phyloP scores from a whole-genome alignment of 352 stramenopile genomes.

The Phytophthora pluvialis region DNA sequence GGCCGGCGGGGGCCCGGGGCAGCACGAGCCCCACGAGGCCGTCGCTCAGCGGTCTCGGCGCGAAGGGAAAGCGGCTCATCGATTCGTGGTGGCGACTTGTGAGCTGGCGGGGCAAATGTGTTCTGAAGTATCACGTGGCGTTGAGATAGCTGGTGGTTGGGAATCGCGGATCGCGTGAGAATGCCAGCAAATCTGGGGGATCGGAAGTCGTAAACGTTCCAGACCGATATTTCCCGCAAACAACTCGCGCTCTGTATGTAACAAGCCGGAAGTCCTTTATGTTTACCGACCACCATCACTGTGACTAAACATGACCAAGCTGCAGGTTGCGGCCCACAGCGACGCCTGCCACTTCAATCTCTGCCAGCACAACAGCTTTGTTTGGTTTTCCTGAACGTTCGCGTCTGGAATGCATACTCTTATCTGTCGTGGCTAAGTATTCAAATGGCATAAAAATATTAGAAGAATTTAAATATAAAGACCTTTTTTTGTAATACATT shows the following conservation, averaged over 20 bases:
- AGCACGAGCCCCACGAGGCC: neutral
- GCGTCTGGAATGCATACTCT: no score
- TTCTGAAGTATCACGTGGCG: constrained; percentile 27
- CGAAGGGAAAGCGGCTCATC: constrained; percentile 13
- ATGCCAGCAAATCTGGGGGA: constrained; percentile 14
- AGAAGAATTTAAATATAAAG: no score
- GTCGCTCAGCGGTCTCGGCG: constrained; percentile 7
- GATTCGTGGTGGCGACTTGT: constrained; percentile 9
- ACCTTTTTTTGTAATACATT: no score
- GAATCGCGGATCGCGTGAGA: constrained; percentile 17
- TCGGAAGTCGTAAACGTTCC: constrained; percentile 18
- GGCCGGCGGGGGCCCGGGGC: neutral
- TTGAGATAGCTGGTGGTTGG: constrained; percentile 15
- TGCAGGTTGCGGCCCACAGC: no score
- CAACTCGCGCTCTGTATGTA: constrained; percentile 8
- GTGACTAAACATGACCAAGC: constrained; percentile 22
- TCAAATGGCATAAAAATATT: neutral
- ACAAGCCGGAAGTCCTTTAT: neutral
- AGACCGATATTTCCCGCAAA: constrained; percentile 8
- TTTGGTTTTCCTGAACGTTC: no score
- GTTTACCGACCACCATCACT: constrained; percentile 6
- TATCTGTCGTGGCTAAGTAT: neutral
- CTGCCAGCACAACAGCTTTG: no score
- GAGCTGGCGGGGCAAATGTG: constrained; percentile 2
- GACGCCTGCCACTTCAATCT: no score